Percentiles rank a stretch among this genome's conserved stretches.
Conservation (phyloP, 2,329 filamentous ascomycete species). For the Penicillium frequentans region DNA sequence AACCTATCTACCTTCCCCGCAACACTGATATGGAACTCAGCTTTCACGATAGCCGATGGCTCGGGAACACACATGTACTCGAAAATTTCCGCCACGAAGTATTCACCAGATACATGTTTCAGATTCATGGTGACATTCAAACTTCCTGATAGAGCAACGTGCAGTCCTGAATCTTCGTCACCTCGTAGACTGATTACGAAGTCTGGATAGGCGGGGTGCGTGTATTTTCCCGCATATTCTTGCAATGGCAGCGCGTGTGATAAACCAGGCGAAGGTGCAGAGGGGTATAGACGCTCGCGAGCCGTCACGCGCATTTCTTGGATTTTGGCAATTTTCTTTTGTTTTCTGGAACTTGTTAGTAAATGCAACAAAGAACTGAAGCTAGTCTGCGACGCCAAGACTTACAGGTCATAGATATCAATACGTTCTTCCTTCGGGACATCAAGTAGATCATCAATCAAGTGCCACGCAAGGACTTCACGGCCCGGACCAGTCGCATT, state of each 20-base stretch:
- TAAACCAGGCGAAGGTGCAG: neutral
- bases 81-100: neutral
- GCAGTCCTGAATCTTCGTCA: neutral
- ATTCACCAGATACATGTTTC: neutral
- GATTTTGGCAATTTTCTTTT: neutral
- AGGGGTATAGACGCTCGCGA: neutral
- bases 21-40: neutral
- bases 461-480: neutral
- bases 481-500: neutral
- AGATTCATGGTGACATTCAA: neutral
- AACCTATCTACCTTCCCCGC: neutral
- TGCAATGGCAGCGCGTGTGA: neutral
- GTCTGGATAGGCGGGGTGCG: neutral
- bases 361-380: neutral
- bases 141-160: neutral
- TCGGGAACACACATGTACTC: neutral
- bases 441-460: neutral
- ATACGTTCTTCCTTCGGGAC: neutral
- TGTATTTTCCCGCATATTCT: neutral
- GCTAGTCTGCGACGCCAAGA: neutral
- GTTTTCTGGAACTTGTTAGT: neutral
- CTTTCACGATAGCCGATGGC: neutral
- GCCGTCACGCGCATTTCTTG: neutral
- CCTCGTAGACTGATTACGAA: neutral
- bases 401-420: neutral